Conservation (phyloP, 1,284 basidiomycete species). For the Mycosarcoma maydis region DNA sequence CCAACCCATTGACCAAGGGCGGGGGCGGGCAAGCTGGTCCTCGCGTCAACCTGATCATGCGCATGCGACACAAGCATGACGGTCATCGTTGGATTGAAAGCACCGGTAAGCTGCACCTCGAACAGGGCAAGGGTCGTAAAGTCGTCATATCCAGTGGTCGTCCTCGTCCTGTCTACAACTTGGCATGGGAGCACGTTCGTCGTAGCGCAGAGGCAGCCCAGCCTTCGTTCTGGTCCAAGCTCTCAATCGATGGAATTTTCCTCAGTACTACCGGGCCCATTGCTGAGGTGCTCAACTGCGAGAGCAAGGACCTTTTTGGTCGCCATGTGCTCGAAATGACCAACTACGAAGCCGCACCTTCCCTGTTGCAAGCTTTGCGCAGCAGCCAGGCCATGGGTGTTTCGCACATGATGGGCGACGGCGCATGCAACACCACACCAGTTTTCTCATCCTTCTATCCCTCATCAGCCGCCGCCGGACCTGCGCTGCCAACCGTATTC, state of each 20-base stretch:
- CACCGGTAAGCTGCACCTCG: conserved; percentile 61
- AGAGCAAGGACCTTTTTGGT: conserved; percentile 47
- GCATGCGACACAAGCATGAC: conserved; percentile 60
- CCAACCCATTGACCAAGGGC: conserved; percentile 60
- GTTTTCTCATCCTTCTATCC: conserved; percentile 60
- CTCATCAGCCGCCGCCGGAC: conserved; percentile 47
- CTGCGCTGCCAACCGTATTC: conserved; percentile 51
- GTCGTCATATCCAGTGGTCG: conserved; percentile 62
- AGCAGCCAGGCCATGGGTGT: conserved; percentile 48
- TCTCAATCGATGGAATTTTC: conserved; percentile 56
- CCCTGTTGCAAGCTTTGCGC: conserved; percentile 52
- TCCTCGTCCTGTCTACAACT: conserved; percentile 55
- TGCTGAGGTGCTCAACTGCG: conserved; percentile 46
- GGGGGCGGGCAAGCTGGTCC: conserved; percentile 63
- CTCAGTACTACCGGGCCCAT: conserved; percentile 49
- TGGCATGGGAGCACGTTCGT: conserved; percentile 56
- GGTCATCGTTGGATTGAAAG: conserved; percentile 61
- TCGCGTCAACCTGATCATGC: conserved; percentile 57
- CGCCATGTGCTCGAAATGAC: conserved; percentile 50
- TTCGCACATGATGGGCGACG: conserved; percentile 52
- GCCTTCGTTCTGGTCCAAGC: conserved; percentile 60
- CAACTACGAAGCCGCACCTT: conserved; percentile 51
- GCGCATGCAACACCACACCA: conserved; percentile 27
- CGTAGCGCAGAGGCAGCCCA: conserved; percentile 34
- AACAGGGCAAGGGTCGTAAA: conserved; percentile 64